Evolutionary conservation across 495 filamentous ascomycete genomes (phyloP).

Genomic region (Neurospora sp.): DNA sequence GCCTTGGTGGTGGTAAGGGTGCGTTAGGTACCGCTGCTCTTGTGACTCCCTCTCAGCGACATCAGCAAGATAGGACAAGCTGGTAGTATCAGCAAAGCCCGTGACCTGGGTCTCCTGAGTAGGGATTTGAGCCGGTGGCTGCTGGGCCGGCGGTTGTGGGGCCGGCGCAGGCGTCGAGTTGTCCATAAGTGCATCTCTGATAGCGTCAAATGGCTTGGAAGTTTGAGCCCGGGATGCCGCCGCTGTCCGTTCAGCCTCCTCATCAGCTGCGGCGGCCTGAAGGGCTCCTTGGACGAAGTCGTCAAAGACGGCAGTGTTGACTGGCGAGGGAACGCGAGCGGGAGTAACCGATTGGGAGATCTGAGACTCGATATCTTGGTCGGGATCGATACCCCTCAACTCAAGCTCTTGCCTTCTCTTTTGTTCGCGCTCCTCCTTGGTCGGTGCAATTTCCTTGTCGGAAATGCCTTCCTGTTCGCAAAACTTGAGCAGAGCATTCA

Average conservation of each 20-base stretch:
- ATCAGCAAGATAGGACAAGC: slow-evolving; percentile 25
- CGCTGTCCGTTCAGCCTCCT: slow-evolving; percentile 10
- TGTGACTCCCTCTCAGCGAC: slow-evolving; percentile 9
- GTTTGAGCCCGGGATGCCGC: slow-evolving; percentile 9
- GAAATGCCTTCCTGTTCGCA: slow-evolving; percentile 25
- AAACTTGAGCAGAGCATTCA: slow-evolving; percentile 10
- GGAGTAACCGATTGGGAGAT: background rate
- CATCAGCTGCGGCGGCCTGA: slow-evolving; percentile 11
- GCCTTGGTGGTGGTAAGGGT: background rate
- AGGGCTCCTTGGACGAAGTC: slow-evolving; percentile 14
- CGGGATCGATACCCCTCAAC: slow-evolving; percentile 19
- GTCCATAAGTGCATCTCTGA: slow-evolving; percentile 35
- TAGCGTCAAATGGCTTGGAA: slow-evolving; percentile 37
- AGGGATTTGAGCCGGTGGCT: slow-evolving; percentile 2
- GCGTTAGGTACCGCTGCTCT: background rate
- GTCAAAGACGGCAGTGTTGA: slow-evolving; percentile 5
- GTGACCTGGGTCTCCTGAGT: background rate
- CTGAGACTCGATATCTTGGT: slow-evolving; percentile 3
- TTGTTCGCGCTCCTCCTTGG: slow-evolving; percentile 20
- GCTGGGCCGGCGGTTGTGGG: slow-evolving; percentile 2
- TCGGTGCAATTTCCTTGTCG: slow-evolving; percentile 23
- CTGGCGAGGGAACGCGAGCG: background rate
- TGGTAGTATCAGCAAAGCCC: slow-evolving; percentile 4
- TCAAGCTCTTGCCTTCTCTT: slow-evolving; percentile 15
- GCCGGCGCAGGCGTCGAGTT: slow-evolving; percentile 11